phyloP scores from a whole-genome alignment of 192 early-diverging fungal species.

The Coemansia asiatica region DNA sequence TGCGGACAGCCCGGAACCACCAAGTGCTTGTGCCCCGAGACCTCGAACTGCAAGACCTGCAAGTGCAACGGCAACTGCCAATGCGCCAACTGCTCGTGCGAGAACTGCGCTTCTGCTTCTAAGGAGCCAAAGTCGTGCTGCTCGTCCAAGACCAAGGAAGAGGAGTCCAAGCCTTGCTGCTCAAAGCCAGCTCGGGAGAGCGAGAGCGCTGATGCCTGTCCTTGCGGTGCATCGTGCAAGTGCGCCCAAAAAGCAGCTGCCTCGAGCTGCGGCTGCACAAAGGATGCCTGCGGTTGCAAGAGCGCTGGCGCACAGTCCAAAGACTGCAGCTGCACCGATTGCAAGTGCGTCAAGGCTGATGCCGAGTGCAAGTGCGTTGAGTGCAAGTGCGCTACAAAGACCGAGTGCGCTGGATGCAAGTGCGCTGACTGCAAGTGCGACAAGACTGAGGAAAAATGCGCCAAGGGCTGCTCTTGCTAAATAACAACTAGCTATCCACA shows the following conservation, averaged over 20 bases:
- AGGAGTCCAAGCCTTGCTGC: conserved; percentile 16
- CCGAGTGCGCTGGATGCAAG: background rate
- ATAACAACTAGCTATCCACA: background rate
- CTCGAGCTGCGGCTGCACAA: conserved; percentile 8
- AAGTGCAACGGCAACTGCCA: conserved; percentile 32
- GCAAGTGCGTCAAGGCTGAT: conserved; percentile 16
- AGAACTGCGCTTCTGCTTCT: background rate
- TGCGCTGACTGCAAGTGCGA: conserved; percentile 26
- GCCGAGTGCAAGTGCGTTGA: conserved; percentile 6
- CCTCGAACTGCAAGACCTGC: conserved; percentile 29
- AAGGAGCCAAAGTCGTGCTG: conserved; percentile 16
- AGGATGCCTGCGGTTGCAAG: conserved; percentile 23
- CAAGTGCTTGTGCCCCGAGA: conserved; percentile 25
- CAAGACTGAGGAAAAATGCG: conserved; percentile 14
- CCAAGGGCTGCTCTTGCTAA: conserved; percentile 20
- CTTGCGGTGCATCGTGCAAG: conserved; percentile 21
- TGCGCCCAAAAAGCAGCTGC: conserved; percentile 9
- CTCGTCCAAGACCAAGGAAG: conserved; percentile 1
- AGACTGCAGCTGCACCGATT: conserved; percentile 23
- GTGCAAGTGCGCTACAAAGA: conserved; percentile 16
- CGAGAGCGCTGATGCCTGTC: conserved; percentile 3
- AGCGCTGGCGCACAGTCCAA: conserved; percentile 10
- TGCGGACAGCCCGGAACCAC: conserved; percentile 30
- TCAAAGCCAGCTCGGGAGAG: background rate
- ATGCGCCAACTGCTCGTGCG: conserved; percentile 22